phyloP scores from a whole-genome alignment of 2,329 filamentous ascomycete species.

The Colletotrichum truncatum region DNA sequence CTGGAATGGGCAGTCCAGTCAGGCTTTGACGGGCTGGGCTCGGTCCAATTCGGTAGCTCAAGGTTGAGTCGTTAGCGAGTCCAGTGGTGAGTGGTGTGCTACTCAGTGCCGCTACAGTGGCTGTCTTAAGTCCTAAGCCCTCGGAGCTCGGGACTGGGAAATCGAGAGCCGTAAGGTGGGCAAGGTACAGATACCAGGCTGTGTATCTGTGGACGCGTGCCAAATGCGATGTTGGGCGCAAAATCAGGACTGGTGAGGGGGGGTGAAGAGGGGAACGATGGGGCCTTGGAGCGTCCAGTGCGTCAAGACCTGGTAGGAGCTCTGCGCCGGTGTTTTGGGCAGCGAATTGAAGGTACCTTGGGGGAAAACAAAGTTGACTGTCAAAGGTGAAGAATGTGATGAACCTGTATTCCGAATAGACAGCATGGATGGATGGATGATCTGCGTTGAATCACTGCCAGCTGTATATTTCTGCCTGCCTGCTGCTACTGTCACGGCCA shows the following conservation, averaged over 20 bases:
- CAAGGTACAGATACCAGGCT: neutral
- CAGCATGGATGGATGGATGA: neutral
- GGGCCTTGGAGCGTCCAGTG: slow-evolving; percentile 8
- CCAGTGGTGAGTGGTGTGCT: neutral
- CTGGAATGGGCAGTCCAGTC: too few relatives aligned
- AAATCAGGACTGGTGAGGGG: neutral
- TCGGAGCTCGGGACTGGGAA: neutral
- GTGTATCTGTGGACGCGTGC: neutral
- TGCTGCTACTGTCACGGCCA: too few relatives aligned
- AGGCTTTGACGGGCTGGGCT: too few relatives aligned
- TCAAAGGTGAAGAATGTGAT: too few relatives aligned
- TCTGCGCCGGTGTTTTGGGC: neutral
- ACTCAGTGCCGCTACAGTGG: neutral
- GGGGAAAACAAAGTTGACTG: too few relatives aligned
- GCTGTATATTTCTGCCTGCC: too few relatives aligned
- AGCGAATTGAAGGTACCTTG: too few relatives aligned
- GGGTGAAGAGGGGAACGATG: neutral
- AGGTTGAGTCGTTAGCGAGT: neutral
- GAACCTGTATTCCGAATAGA: too few relatives aligned
- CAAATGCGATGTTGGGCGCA: neutral
- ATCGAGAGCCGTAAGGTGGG: neutral
- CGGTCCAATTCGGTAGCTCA: neutral
- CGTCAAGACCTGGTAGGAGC: neutral
- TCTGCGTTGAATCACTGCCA: neutral
- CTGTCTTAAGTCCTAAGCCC: neutral